A percentile compares a stretch with the other conserved stretches of the same genome.
Evolutionary conservation across 495 filamentous ascomycete genomes (phyloP).

Genomic region (Xylaria grammica): DNA sequence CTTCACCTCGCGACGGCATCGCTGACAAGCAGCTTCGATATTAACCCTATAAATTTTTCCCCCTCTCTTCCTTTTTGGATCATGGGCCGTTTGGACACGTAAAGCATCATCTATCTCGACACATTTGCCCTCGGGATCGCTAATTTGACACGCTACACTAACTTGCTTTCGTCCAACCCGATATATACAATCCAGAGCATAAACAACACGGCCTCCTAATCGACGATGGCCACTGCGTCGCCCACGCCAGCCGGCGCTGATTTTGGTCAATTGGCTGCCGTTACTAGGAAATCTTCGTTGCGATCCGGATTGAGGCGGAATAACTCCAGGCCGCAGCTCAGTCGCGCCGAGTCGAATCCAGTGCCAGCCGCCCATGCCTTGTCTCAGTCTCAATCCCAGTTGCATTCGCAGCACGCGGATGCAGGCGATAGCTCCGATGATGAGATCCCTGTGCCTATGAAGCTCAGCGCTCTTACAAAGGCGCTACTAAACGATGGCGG

Average conservation of each 20-base stretch:
- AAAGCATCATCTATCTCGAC: constrained; percentile 37
- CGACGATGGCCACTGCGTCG: constrained; percentile 42
- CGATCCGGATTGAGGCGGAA: constrained; percentile 49
- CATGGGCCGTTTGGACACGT: constrained; percentile 42
- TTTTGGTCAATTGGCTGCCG: constrained; percentile 38
- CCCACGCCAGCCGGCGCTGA: constrained; percentile 43
- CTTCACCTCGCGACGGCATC: constrained; percentile 36
- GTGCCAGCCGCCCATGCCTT: constrained; percentile 28
- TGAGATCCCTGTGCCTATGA: constrained; percentile 71
- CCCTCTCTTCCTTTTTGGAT: constrained; percentile 30
- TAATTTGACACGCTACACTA: constrained; percentile 33
- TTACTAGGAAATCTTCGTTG: constrained; percentile 47
- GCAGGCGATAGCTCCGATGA: constrained; percentile 76
- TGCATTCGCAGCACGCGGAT: constrained; percentile 24
- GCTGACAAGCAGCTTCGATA: constrained; percentile 19
- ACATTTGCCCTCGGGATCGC: constrained; percentile 24
- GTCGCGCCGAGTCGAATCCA: constrained; percentile 47
- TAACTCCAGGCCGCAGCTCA: constrained; percentile 38
- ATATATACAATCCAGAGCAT: constrained; percentile 22
- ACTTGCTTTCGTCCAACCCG: constrained; percentile 14
- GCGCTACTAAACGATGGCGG: constrained; percentile 72
- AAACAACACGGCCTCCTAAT: constrained; percentile 8
- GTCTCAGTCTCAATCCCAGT: constrained; percentile 27
- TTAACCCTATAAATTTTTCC: constrained; percentile 3
- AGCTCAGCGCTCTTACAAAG: constrained; percentile 79